Evolutionary conservation across 352 stramenopile genomes (phyloP).

Genomic region (Plasmopara halstedii): DNA sequence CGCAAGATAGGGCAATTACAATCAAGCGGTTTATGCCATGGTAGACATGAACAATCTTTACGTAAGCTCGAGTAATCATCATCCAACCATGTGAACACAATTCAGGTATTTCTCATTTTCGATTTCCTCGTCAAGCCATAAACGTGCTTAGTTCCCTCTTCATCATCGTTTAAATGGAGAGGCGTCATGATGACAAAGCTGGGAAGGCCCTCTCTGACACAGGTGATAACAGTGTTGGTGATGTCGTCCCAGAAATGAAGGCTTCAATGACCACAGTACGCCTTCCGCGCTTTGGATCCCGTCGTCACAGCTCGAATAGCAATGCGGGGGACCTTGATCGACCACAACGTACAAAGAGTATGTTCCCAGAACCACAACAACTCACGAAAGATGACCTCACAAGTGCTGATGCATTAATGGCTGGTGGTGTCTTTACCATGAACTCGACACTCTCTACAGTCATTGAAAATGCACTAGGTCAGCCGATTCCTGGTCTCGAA

Average conservation of each 20-base stretch:
- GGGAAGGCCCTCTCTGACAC: background rate
- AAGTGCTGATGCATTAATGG: conserved; percentile 48
- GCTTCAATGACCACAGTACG: conserved; percentile 17
- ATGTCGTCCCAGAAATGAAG: conserved; percentile 16
- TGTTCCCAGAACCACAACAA: conserved; percentile 20
- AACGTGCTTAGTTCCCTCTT: too few relatives aligned
- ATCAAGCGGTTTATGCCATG: too few relatives aligned
- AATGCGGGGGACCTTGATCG: conserved; percentile 7
- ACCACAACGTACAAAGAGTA: conserved; percentile 21
- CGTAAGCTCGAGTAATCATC: too few relatives aligned
- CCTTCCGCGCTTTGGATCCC: conserved; percentile 25
- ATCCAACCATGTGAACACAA: too few relatives aligned
- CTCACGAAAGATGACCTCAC: conserved; percentile 27
- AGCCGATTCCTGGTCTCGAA: conserved; percentile 41
- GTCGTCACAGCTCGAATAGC: conserved; percentile 14
- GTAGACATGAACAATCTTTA: too few relatives aligned
- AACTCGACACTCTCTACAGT: conserved; percentile 38
- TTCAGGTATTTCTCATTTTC: too few relatives aligned
- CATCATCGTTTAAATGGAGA: background rate
- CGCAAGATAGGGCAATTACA: too few relatives aligned
- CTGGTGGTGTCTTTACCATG: conserved; percentile 42
- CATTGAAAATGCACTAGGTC: conserved; percentile 35
- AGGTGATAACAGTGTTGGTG: background rate
- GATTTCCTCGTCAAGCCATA: too few relatives aligned
- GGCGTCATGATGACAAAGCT: background rate